Evolutionary conservation across 2,329 filamentous ascomycete species (phyloP).

Genomic region (Stromatinia cepivora): DNA sequence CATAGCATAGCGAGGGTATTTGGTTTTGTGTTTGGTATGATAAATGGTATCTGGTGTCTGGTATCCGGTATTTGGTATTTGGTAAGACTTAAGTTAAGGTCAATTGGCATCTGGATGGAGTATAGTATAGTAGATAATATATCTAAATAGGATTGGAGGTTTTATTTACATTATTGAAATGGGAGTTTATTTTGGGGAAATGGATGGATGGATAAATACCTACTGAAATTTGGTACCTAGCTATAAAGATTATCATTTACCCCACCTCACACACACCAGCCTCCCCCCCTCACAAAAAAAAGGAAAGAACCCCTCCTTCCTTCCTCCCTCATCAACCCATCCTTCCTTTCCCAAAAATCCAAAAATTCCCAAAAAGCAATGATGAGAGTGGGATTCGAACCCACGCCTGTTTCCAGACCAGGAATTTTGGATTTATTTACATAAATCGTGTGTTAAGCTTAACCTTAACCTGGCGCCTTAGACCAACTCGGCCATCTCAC

Average conservation of each 20-base stretch:
- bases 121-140: not conserved
- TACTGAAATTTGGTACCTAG: too few relatives aligned
- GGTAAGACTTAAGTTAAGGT: not conserved
- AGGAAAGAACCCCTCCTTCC: too few relatives aligned
- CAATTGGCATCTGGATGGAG: not conserved
- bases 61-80: not conserved
- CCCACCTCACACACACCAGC: too few relatives aligned
- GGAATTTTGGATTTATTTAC: not conserved
- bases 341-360: too few relatives aligned
- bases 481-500: constrained; percentile 6
- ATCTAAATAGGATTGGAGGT: not conserved
- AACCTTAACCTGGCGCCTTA: constrained; percentile 2
- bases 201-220: too few relatives aligned
- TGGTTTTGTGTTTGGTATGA: not conserved
- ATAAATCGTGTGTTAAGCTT: not conserved
- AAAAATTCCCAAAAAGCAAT: too few relatives aligned
- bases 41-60: not conserved
- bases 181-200: too few relatives aligned
- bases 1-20: not conserved
- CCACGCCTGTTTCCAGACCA: not conserved
- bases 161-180: too few relatives aligned
- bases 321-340: too few relatives aligned
- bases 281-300: too few relatives aligned
- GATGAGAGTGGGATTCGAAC: constrained; percentile 7
- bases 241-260: too few relatives aligned